phyloP scores from a whole-genome alignment of 305 asterid genomes.

The Solanum chacoense region DNA sequence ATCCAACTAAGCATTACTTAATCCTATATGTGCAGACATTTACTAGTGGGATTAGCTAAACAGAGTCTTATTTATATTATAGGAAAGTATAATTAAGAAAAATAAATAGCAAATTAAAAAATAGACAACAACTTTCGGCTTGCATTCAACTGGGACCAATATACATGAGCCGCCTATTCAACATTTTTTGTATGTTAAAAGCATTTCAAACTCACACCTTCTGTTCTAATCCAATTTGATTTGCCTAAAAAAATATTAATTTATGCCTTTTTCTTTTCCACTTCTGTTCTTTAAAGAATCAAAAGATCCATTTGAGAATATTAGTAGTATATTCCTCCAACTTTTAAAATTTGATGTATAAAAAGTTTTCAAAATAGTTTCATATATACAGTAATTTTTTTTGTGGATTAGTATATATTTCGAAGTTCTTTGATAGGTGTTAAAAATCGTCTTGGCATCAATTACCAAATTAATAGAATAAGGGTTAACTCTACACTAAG shows the following conservation, averaged over 20 bases:
- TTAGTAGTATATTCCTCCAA: not conserved
- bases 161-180: not conserved
- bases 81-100: not conserved
- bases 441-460: not conserved
- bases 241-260: not conserved
- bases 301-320: not conserved
- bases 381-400: no score
- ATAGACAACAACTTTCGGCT: not conserved
- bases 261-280: not conserved
- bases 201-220: not conserved
- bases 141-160: not conserved
- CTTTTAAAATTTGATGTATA: no score
- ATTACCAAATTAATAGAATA: not conserved
- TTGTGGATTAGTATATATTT: not conserved
- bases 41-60: not conserved
- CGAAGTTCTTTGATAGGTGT: not conserved
- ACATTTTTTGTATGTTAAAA: not conserved
- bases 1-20: not conserved
- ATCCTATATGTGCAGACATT: not conserved
- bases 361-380: not conserved
- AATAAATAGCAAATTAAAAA: not conserved
- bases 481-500: not conserved
- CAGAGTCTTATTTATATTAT: no score
- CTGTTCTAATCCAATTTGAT: not conserved
- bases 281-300: not conserved